Evolutionary conservation across 1,284 basidiomycete genomes (phyloP).

Genomic region (Cystobasidium slooffiae): DNA sequence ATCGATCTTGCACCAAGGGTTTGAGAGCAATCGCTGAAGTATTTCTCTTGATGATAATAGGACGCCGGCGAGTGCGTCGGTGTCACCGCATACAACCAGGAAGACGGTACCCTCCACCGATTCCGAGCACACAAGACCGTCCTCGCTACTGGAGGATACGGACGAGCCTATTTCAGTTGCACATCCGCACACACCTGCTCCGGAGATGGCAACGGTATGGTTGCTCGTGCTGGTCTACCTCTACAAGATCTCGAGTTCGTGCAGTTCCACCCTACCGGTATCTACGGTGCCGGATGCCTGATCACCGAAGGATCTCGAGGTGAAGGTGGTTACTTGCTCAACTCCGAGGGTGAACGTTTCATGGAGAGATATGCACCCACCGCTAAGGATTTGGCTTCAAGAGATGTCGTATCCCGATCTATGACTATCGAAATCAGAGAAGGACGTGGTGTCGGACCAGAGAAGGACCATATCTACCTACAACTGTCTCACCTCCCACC

Average conservation of each 20-base stretch:
- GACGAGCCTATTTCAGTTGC: slow-evolving; percentile 98
- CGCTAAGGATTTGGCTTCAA: slow-evolving; percentile 98
- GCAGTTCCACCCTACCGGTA: slow-evolving; percentile 99
- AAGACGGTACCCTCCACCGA: slow-evolving; percentile 97
- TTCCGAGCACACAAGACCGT: slow-evolving; percentile 99
- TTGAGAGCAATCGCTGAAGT: neutral
- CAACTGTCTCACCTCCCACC: slow-evolving; percentile 97
- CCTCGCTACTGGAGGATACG: slow-evolving; percentile 97
- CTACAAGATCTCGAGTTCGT: slow-evolving; percentile 98
- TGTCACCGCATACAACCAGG: slow-evolving; percentile 98
- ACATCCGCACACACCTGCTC: slow-evolving; percentile 99
- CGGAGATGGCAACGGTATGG: slow-evolving; percentile 99
- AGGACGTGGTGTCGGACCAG: slow-evolving; percentile 97
- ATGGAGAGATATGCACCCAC: slow-evolving; percentile 99
- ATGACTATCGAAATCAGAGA: slow-evolving; percentile 99
- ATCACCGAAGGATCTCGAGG: slow-evolving; percentile 85
- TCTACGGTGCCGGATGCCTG: slow-evolving; percentile 98
- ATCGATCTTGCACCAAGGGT: too few relatives aligned
- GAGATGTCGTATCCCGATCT: slow-evolving; percentile 98
- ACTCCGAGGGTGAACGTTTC: slow-evolving; percentile 99
- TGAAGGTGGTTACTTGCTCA: slow-evolving; percentile 98
- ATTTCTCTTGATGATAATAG: slow-evolving; percentile 63
- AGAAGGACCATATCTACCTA: slow-evolving; percentile 96
- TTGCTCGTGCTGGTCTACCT: slow-evolving; percentile 92
- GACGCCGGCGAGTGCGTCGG: slow-evolving; percentile 98